Evolutionary conservation across 148 eudicot genomes (phyloP), one percentile per base, ranked within the genome.

Genomic region (Vaccinium darrowii): DNA sequence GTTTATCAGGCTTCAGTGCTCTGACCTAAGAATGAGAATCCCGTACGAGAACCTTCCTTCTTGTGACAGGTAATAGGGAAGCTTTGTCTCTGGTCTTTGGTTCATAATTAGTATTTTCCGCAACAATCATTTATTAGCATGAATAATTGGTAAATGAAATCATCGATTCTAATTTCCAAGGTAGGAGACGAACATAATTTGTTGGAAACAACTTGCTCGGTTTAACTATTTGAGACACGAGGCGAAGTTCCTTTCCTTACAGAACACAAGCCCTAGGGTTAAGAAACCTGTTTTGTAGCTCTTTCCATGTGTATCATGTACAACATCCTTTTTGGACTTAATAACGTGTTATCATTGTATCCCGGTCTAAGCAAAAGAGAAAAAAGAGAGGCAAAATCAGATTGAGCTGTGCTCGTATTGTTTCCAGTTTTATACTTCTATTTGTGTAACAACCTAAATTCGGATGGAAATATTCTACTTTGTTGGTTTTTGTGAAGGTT

Each of bases 21-120:
- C 99, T 21, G 99, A 97, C 89, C 86, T 97, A 83, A 86, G 99
- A 84, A 97, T 97, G 99, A 95, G 98, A 91, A 95, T 97, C 84
- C 99, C 99, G 30, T 97, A 83, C 47, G 98, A 97, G 92, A 97
- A 97, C 88, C 99, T 97, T 88, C 99, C 99, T 84, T 89, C 99
- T 57, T 93, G 97, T 89, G 99, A 96, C 87, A 91, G 99, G 99
- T 96, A 90, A 50, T 53, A 7, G 62, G 54, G 56, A 81, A 47
- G 16, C 27, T 83, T n/a, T 75, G 15, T 86, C 53, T 86, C 53
- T 67, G 76, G 11, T 47, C 58, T 47, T 81, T 43, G 47, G 43
- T 65, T 81, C 27, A 9, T 33, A 49, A 50, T 65, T 81, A 3
- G 6, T 82, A n/a, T 60, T 47, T 81, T 57, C 51, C 14, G 69